These are phyloP conservation scores for Pichia californica DNA, from an alignment of 805 yeast species.

Conservation along the genomic window DNA sequence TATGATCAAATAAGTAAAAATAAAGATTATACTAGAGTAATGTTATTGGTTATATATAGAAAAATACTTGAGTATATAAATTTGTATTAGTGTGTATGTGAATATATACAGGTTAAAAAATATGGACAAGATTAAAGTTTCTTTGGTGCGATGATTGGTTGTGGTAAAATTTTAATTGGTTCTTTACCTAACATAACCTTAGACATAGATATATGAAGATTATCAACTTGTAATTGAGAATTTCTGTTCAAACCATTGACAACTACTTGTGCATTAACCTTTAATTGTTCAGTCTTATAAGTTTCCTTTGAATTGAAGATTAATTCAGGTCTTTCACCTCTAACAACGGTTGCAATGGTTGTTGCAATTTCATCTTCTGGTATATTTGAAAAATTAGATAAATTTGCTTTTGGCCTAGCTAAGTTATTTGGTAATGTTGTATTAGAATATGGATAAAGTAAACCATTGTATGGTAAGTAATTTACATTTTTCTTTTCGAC, in stretches of 20 bases:
- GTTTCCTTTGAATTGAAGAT: constrained; percentile 14
- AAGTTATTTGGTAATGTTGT: constrained; percentile 17
- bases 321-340: constrained; percentile 24
- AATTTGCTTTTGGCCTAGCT: constrained; percentile 12
- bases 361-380: constrained; percentile 17
- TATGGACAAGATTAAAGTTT: constrained; percentile 3
- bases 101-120: too few relatives aligned
- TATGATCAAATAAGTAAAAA: too few relatives aligned
- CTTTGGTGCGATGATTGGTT: constrained; percentile 13
- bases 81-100: too few relatives aligned
- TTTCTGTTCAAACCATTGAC: constrained; percentile 26
- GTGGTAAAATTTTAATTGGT: constrained; percentile 19
- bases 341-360: constrained; percentile 22
- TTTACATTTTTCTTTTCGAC: constrained; percentile 10
- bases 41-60: too few relatives aligned
- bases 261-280: constrained; percentile 27
- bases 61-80: too few relatives aligned
- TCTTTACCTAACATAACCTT: constrained; percentile 18
- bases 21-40: too few relatives aligned
- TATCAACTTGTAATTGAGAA: constrained; percentile 27
- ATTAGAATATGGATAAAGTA: constrained; percentile 23
- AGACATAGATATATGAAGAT: constrained; percentile 16
- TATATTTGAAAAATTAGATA: constrained; percentile 12
- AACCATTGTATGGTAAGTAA: constrained; percentile 15
- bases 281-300: constrained; percentile 21